Evolutionary conservation across 345 rosid genomes (phyloP), one percentile per base, ranked within the genome.

Genomic region (Salix suchowensis): DNA sequence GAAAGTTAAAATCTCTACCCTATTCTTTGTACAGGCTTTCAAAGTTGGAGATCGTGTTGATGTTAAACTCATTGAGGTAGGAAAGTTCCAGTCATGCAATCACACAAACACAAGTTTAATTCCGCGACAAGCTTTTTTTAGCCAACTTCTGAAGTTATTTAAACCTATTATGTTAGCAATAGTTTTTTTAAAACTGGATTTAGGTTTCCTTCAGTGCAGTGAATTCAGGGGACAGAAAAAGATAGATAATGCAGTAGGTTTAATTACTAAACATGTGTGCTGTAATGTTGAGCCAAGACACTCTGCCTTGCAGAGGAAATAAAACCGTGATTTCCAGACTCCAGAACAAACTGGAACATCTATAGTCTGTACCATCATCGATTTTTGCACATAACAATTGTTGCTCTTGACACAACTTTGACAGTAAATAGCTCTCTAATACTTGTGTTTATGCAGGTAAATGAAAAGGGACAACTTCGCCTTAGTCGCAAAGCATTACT

Each of bases 401-500:
- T 30, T 65, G 67, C 68, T 30, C 5, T 15, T n/a, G 28, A 3
- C 28, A n/a, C 62, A 4, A 58, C 28, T n/a, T 11, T n/a, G 11
- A n/a, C 26, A n/a, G 14, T n/a, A 58, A 58, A n/a, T 23, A 9
- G 13, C 10, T 58, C 62, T 58, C 15, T 58, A 58, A 11, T 58
- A 58, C 11, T 24, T n/a, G 11, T 58, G 13, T n/a, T 42, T 68
- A 78, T 81, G 37, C 88, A 95, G 98, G 89, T 96, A 77, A 93
- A 93, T 76, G 94, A 87, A 68, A 96, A 96, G 81, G 99, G 99
- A 71, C 99, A 96, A 81, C 97, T 96, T 78, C 92, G 97, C 52
- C 94, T 93, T 65, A 96, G 99, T 81, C 96, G 91, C 46, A 83
- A 84, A 68, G 97, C 97, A 40, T 86, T 96, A 70, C 93, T 92